Percentiles rank a stretch among this genome's conserved stretches.
Evolutionary conservation across 192 early-diverging fungal species (phyloP).

Genomic region (Linnemannia hyalina): DNA sequence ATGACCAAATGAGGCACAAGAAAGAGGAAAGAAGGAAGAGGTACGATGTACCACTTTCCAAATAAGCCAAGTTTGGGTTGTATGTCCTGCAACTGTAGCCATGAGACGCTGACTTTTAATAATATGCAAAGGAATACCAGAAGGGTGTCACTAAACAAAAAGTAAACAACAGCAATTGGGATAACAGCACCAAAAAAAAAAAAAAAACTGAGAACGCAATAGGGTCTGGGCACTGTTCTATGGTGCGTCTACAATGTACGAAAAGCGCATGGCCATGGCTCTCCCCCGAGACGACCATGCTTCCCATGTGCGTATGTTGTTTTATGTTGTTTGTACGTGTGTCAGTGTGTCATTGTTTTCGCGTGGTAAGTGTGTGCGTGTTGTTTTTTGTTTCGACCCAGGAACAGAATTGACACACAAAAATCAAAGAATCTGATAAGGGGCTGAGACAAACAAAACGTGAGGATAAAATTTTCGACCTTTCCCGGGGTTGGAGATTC

Average conservation of each 20-base stretch:
- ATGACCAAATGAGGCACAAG: not conserved
- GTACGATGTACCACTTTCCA: not conserved
- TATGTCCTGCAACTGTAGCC: not conserved
- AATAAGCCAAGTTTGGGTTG: constrained; percentile 1
- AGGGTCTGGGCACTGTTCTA: too few relatives aligned
- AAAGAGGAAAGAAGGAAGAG: not conserved
- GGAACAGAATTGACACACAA: not conserved
- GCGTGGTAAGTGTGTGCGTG: too few relatives aligned
- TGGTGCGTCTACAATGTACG: too few relatives aligned
- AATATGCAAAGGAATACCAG: not conserved
- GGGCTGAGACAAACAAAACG: not conserved
- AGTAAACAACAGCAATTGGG: not conserved
- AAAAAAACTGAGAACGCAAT: too few relatives aligned
- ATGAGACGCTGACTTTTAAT: constrained; percentile 1
- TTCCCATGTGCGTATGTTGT: too few relatives aligned
- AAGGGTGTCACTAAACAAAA: not conserved
- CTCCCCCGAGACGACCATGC: too few relatives aligned
- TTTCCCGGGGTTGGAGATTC: not conserved
- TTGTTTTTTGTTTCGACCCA: not conserved
- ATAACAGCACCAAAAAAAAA: too few relatives aligned
- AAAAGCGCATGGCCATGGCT: too few relatives aligned
- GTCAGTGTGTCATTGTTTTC: too few relatives aligned
- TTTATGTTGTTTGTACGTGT: too few relatives aligned
- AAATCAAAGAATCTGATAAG: not conserved
- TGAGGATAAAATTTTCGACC: not conserved